A percentile compares a stretch with the other conserved stretches of the same genome.
These are phyloP conservation scores for Triglochin maritima DNA, from an alignment of 106 monocot species.

Conservation along the genomic window DNA sequence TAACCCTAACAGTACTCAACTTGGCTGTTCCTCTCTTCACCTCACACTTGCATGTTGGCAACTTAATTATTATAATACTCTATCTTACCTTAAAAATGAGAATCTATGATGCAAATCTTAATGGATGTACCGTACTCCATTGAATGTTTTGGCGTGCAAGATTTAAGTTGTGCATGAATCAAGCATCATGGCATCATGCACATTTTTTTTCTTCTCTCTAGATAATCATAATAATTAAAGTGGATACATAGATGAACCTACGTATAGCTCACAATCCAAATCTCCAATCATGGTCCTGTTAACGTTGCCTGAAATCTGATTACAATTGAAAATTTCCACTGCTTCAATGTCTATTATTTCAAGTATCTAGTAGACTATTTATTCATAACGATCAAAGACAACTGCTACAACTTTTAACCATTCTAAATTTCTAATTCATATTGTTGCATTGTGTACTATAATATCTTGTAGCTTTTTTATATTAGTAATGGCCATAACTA, in stretches of 20 bases:
- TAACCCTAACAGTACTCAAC: conserved; percentile 8
- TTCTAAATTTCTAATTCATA: no score
- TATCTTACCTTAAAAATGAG: neutral
- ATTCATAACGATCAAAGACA: no score
- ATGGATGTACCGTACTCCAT: neutral
- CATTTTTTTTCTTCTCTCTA: neutral
- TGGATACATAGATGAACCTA: neutral
- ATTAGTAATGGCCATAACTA: no score
- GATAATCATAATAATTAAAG: neutral
- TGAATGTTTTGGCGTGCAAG: conserved; percentile 4
- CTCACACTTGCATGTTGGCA: neutral
- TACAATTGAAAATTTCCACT: no score
- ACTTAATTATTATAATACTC: neutral
- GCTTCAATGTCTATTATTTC: no score
- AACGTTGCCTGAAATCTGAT: no score
- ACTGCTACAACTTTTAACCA: no score
- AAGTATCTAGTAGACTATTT: no score
- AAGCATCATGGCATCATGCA: neutral
- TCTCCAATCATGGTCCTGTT: no score
- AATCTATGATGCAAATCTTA: neutral
- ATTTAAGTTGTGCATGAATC: neutral
- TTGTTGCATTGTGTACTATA: no score
- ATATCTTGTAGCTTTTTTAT: no score
- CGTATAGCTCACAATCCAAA: no score
- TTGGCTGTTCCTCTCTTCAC: neutral